A percentile compares a stretch with the other conserved stretches of the same genome.
These are phyloP conservation scores for Paxillus involutus DNA, from an alignment of 768 basidiomycete species.

Conservation along the genomic window DNA sequence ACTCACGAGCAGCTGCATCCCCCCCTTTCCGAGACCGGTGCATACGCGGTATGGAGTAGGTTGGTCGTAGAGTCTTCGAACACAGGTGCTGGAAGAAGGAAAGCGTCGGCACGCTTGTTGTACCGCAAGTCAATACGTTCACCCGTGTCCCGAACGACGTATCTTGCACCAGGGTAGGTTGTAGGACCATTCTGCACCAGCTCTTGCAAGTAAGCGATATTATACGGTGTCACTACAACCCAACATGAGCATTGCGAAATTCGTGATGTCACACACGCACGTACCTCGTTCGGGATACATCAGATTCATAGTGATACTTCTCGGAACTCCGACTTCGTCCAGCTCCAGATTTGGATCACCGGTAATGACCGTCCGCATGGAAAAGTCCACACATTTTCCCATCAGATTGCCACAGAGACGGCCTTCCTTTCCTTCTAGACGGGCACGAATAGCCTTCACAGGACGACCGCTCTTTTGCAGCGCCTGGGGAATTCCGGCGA, in stretches of 20 bases:
- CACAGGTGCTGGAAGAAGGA: too few species aligned
- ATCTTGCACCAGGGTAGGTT: slow-evolving; percentile 93
- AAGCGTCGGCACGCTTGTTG: slow-evolving; percentile 93
- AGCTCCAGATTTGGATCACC: slow-evolving; percentile 96
- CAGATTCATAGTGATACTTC: slow-evolving; percentile 94
- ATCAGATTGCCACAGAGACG: slow-evolving; percentile 96
- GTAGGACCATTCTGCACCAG: slow-evolving; percentile 94
- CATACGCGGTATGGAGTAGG: too few species aligned
- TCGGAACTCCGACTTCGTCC: slow-evolving; percentile 96
- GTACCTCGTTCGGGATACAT: slow-evolving; percentile 95
- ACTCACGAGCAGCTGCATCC: too few species aligned
- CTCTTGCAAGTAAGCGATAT: slow-evolving; percentile 91
- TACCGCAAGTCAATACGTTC: slow-evolving; percentile 96
- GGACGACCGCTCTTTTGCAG: slow-evolving; percentile 96
- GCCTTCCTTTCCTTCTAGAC: slow-evolving; percentile 98
- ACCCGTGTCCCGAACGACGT: slow-evolving; percentile 95
- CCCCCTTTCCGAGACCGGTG: too few species aligned
- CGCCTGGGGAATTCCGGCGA: slow-evolving; percentile 96
- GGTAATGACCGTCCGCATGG: slow-evolving; percentile 97
- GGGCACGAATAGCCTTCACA: slow-evolving; percentile 96
- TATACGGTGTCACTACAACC: slow-evolving; percentile 87
- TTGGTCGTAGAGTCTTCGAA: too few species aligned
- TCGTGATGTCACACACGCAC: slow-evolving; percentile 13
- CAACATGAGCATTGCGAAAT: slow-evolving; percentile 4
- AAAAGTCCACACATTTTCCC: slow-evolving; percentile 99